Evolutionary conservation across 352 stramenopile genomes (phyloP).

Genomic region (Phytopythium chamaehyphon): DNA sequence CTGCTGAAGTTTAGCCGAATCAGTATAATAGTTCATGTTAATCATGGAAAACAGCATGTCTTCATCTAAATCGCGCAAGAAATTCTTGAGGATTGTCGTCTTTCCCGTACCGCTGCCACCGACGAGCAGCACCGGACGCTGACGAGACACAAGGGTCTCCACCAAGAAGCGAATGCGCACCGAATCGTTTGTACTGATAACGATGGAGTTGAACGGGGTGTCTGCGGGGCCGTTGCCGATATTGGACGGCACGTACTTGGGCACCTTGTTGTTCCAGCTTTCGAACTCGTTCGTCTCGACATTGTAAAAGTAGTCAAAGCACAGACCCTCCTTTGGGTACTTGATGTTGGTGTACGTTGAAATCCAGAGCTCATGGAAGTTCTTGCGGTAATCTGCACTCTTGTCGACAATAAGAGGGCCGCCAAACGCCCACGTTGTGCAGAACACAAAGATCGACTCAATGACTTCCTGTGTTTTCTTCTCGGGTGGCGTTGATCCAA

Average conservation of each 20-base stretch:
- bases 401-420: constrained; percentile 94
- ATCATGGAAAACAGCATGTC: constrained; percentile 96
- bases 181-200: constrained; percentile 95
- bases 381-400: constrained; percentile 87
- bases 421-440: constrained; percentile 95
- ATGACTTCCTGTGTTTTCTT: constrained; percentile 93
- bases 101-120: constrained; percentile 96
- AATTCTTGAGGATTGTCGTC: constrained; percentile 97
- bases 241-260: constrained; percentile 84
- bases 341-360: constrained; percentile 83
- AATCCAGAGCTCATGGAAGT: constrained; percentile 85
- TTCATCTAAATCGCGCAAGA: constrained; percentile 87
- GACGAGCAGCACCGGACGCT: constrained; percentile 95
- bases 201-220: constrained; percentile 95
- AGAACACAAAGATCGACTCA: constrained; percentile 96
- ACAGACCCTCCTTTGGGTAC: constrained; percentile 94
- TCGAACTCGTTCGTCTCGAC: constrained; percentile 90
- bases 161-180: constrained; percentile 94
- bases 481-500: constrained; percentile 76
- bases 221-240: constrained; percentile 93
- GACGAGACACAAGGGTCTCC: constrained; percentile 91
- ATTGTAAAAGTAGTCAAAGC: constrained; percentile 98
- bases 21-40: constrained; percentile 98
- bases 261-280: constrained; percentile 92
- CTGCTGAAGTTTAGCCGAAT: constrained; percentile 93